phyloP scores from a whole-genome alignment of 2,329 filamentous ascomycete genomes.

The Gnomoniopsis sp. region DNA sequence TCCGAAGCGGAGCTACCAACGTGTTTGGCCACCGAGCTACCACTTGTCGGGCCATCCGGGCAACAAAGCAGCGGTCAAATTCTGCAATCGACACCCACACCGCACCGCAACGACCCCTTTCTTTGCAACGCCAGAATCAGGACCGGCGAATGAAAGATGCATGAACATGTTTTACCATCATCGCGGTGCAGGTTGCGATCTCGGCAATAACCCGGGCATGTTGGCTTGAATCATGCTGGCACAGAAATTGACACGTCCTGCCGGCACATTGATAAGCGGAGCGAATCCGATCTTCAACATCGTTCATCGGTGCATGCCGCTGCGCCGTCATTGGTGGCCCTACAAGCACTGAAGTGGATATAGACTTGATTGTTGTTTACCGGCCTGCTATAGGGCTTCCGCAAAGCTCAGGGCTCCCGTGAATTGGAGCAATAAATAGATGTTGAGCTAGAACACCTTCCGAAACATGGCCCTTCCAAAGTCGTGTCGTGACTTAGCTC shows the following conservation, averaged over 20 bases:
- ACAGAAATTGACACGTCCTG: not conserved
- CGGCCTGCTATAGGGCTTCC: not conserved
- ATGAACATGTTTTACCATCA: not conserved
- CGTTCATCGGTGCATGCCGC: not conserved
- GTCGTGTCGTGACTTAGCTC: slow-evolving; percentile 40
- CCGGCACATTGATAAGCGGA: not conserved
- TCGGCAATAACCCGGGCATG: slow-evolving; percentile 1
- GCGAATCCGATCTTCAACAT: not conserved
- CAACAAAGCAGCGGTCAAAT: slow-evolving; percentile 10
- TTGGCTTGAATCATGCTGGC: not conserved
- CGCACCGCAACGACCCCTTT: not conserved
- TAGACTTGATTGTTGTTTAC: not conserved
- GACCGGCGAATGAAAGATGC: not conserved
- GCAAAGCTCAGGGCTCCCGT: not conserved
- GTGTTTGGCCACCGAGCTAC: not conserved
- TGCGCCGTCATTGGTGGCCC: not conserved
- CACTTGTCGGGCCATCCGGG: not conserved
- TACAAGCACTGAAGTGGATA: not conserved
- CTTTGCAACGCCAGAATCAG: not conserved
- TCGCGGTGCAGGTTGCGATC: not conserved
- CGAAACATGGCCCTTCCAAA: not conserved
- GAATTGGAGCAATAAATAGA: not conserved
- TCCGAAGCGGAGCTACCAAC: slow-evolving; percentile 1
- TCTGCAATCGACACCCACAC: not conserved
- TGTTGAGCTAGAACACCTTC: not conserved